phyloP scores from a whole-genome alignment of 2,329 filamentous ascomycete genomes.

The Clonostachys solani region DNA sequence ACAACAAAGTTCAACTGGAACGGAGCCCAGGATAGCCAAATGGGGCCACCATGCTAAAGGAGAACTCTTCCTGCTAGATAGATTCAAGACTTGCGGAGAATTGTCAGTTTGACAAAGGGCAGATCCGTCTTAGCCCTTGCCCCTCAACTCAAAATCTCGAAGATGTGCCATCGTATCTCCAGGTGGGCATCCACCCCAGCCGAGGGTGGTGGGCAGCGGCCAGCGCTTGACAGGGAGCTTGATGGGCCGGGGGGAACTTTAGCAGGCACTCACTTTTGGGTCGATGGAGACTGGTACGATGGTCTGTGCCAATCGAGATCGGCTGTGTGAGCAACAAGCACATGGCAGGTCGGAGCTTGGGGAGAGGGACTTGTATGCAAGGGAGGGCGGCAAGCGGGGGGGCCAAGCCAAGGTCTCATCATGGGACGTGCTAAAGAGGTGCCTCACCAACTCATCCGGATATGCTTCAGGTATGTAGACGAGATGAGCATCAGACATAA shows the following conservation, averaged over 20 bases:
- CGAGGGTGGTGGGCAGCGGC: no score
- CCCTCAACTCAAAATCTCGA: no score
- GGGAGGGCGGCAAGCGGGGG: constrained; percentile 20
- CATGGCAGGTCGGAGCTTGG: constrained; percentile 22
- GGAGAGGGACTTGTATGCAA: constrained; percentile 15
- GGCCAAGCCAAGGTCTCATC: constrained; percentile 12
- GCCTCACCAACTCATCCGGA: not conserved
- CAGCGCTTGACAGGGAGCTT: not conserved
- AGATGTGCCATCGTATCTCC: no score
- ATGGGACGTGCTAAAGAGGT: constrained; percentile 6
- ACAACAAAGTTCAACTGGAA: constrained; percentile 28
- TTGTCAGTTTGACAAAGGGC: no score
- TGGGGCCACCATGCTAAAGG: no score
- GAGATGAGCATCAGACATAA: constrained; percentile 35
- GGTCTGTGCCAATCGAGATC: constrained; percentile 18
- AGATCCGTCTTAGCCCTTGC: no score
- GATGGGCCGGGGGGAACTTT: not conserved
- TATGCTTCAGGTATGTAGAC: constrained; percentile 26
- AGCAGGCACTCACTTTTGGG: constrained; percentile 8
- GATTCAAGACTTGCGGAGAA: no score
- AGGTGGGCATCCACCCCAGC: no score
- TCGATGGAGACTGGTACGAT: constrained; percentile 17
- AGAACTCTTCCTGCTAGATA: no score
- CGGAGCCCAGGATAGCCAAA: constrained; percentile 11
- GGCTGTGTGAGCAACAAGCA: constrained; percentile 18